A percentile compares a stretch with the other conserved stretches of the same genome.
These are phyloP conservation scores for Apiotrichum domesticum DNA, from an alignment of 1,284 basidiomycete species.

Conservation along the genomic window DNA sequence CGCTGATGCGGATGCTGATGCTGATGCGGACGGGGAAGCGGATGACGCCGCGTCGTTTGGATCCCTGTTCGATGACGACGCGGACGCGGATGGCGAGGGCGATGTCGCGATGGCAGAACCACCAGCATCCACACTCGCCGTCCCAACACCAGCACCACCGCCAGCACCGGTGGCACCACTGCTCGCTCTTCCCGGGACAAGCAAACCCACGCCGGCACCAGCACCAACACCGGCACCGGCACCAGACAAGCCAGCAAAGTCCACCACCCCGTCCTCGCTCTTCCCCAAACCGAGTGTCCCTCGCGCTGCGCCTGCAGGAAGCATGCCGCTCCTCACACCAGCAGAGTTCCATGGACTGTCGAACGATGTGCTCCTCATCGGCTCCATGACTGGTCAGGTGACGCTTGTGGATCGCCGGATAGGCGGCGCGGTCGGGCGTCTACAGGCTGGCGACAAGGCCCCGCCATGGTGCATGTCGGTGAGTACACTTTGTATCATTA, in stretches of 20 bases:
- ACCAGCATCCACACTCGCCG: constrained; percentile 5
- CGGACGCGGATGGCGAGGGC: constrained; percentile 31
- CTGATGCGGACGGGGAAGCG: constrained; percentile 9
- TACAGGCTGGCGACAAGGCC: constrained; percentile 74
- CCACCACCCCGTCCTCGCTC: not conserved
- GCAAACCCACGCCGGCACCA: constrained; percentile 3
- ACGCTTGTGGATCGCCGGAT: constrained; percentile 75
- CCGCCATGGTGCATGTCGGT: constrained; percentile 95
- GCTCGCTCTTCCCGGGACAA: constrained; percentile 10
- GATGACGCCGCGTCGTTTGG: not conserved
- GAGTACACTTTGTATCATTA: constrained; percentile 29
- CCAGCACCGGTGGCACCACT: constrained; percentile 15
- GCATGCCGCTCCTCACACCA: constrained; percentile 52
- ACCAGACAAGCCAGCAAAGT: not conserved
- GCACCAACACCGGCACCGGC: not conserved
- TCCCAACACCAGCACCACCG: constrained; percentile 6
- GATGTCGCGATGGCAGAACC: constrained; percentile 6
- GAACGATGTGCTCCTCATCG: constrained; percentile 78
- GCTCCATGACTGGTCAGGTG: constrained; percentile 86
- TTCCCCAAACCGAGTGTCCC: not conserved
- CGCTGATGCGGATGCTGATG: constrained; percentile 12
- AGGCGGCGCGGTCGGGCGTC: constrained; percentile 62
- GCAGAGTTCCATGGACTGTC: constrained; percentile 62
- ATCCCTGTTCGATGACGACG: constrained; percentile 19
- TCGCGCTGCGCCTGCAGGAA: constrained; percentile 1